phyloP scores from a whole-genome alignment of 192 early-diverging fungal genomes.

The Dimargaris cristalligena region DNA sequence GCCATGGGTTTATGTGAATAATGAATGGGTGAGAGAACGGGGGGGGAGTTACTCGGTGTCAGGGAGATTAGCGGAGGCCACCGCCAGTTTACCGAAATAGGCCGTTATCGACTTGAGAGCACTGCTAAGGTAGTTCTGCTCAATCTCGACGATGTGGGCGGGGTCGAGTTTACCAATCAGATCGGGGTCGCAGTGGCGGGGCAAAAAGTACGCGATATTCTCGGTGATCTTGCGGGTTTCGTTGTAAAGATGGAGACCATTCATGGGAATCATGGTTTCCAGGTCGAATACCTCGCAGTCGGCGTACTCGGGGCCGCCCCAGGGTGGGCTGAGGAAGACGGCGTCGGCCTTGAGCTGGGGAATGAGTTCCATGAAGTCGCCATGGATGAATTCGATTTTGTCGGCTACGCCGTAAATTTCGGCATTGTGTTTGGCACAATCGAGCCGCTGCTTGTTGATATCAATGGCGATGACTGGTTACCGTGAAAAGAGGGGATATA shows the following conservation, averaged over 20 bases:
- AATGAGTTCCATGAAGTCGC: slow-evolving; percentile 65
- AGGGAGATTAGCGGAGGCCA: background rate
- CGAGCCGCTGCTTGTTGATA: slow-evolving; percentile 58
- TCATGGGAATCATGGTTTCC: slow-evolving; percentile 51
- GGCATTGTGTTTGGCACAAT: slow-evolving; percentile 76
- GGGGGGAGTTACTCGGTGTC: background rate
- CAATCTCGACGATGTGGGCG: slow-evolving; percentile 54
- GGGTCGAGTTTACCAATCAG: slow-evolving; percentile 44
- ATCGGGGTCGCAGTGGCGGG: slow-evolving; percentile 54
- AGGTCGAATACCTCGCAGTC: slow-evolving; percentile 40
- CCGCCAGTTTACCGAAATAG: slow-evolving; percentile 62
- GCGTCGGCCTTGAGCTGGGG: slow-evolving; percentile 61
- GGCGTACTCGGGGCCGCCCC: slow-evolving; percentile 77
- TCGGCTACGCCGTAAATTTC: slow-evolving; percentile 77
- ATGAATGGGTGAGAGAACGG: background rate
- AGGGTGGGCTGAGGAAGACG: slow-evolving; percentile 88
- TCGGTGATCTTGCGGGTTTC: slow-evolving; percentile 41
- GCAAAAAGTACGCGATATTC: slow-evolving; percentile 76
- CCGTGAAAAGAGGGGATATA: too few species aligned
- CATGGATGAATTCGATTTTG: slow-evolving; percentile 84
- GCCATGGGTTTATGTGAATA: too few species aligned
- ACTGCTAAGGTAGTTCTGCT: slow-evolving; percentile 52
- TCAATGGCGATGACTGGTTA: slow-evolving; percentile 76
- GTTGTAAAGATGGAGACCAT: slow-evolving; percentile 46
- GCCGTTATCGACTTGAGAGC: slow-evolving; percentile 49